Base-by-base conservation (phyloP, 768 basidiomycete species). In the Podaxis pistillaris region DNA sequence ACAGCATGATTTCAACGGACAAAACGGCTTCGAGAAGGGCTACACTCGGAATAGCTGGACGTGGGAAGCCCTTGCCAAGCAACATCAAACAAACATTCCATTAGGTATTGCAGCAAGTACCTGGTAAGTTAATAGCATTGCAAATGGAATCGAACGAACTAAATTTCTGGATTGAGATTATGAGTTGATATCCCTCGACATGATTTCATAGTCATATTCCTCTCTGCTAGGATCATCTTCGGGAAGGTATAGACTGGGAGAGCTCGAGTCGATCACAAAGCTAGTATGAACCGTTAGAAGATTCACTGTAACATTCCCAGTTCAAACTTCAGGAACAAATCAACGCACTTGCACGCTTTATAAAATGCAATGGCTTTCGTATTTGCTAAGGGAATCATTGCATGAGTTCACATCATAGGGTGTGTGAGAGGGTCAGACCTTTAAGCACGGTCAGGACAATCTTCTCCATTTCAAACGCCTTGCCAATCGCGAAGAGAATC, bases 361-460 rank as follows among this genome's bases (percentile, higher is more conserved):
- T 93, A 92, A 66, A 91, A 89, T 17, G 66, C 62, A 4, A 67
- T 3, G 0, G 76, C 74, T 8, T 64, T 69, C n/a, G 46, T 53
- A 36, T 76, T 77, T 9, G 24, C 57, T 65, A n/a, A 19, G 58
- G 47, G 15, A 44, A 50, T 52, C 6, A 3, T 53, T 49, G 24
- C 17, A 46, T 51, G n/a, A 52, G 33, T 13, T 46, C 30, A 30
- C 47, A 13, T 12, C 2, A 13, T 5, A 36, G 38, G 13, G n/a
- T 13, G 11, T 28, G 47, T 24, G 19, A 33, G 36, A 22, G 8
- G 12, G 3, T 62, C 73, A n/a, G 37, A 91, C 92, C 79, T 81
- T 86, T 87, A 66, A 94, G 81, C 1, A 86, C 89, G 0, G 93
- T 94, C 15, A 94, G 80, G 79, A 88, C 83, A 28, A 90, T 72